Evolutionary conservation across 768 basidiomycete species (phyloP).

Genomic region (Dacryopinax spathularia): DNA sequence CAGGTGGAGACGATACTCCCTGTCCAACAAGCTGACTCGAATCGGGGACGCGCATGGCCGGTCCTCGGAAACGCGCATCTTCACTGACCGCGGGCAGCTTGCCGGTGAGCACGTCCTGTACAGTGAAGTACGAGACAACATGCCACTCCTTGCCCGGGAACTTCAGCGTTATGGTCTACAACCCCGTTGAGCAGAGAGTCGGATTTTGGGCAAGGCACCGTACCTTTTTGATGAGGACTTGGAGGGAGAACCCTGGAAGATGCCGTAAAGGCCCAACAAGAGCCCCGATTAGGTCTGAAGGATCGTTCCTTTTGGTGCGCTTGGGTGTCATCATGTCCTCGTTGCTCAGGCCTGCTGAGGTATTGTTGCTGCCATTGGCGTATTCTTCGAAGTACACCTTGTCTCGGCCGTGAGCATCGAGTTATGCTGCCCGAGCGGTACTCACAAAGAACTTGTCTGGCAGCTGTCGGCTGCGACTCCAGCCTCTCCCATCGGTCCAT

Average conservation of each 20-base stretch:
- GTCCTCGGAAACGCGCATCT: background rate
- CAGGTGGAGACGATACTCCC: background rate
- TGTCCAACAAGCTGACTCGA: background rate
- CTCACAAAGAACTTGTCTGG: background rate
- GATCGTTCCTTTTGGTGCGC: background rate
- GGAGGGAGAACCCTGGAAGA: background rate
- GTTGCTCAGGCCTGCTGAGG: background rate
- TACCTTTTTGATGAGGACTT: background rate
- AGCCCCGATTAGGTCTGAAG: background rate
- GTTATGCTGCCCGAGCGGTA: background rate
- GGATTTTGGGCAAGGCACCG: background rate
- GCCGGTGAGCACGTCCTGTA: background rate
- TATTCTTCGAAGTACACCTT: conserved; percentile 2
- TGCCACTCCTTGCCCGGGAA: conserved; percentile 1
- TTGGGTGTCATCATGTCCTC: background rate
- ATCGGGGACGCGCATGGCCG: background rate
- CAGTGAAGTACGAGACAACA: background rate
- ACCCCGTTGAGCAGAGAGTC: background rate
- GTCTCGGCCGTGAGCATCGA: background rate
- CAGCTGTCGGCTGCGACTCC: conserved; percentile 1
- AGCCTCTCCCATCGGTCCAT: background rate
- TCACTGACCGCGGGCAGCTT: background rate
- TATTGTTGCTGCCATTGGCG: background rate
- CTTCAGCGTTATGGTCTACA: background rate
- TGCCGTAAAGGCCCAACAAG: background rate